These are phyloP conservation scores for Abelmoschus esculentus DNA, from an alignment of 345 rosid species.

Conservation along the genomic window DNA sequence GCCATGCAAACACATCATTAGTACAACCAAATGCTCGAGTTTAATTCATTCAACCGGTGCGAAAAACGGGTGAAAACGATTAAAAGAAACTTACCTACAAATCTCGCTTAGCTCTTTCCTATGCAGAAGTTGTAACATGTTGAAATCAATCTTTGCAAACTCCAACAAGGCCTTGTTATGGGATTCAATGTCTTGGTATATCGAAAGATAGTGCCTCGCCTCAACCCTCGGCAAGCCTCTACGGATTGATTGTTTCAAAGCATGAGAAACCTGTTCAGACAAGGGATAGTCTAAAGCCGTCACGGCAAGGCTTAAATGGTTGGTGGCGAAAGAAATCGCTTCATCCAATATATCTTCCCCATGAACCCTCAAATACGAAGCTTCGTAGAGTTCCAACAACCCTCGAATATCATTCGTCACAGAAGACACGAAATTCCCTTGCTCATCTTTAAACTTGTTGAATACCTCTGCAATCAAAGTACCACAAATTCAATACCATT, in stretches of 20 bases:
- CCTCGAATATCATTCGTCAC: slow-evolving; percentile 9
- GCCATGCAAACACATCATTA: not conserved
- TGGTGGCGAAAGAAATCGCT: slow-evolving; percentile 15
- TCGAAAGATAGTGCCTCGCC: slow-evolving; percentile 13
- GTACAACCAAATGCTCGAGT: not conserved
- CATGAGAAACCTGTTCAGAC: slow-evolving; percentile 11
- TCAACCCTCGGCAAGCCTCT: slow-evolving; percentile 18
- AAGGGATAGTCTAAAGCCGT: not conserved
- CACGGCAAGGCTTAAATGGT: not conserved
- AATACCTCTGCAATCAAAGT: slow-evolving; percentile 17
- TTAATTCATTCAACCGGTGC: not conserved
- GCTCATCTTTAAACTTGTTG: slow-evolving; percentile 13
- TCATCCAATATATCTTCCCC: slow-evolving; percentile 22
- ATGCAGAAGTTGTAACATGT: slow-evolving; percentile 20
- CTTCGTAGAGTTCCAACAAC: slow-evolving; percentile 24
- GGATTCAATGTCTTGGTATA: slow-evolving; percentile 10
- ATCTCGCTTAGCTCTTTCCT: slow-evolving; percentile 19
- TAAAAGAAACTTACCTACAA: slow-evolving; percentile 6
- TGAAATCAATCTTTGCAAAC: slow-evolving; percentile 34
- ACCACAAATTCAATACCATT: not conserved
- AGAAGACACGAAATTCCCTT: slow-evolving; percentile 17
- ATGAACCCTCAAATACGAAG: slow-evolving; percentile 15
- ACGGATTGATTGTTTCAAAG: slow-evolving; percentile 18
- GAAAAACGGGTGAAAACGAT: not conserved
- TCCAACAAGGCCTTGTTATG: slow-evolving; percentile 11